Base-by-base conservation (phyloP, 768 basidiomycete species). In the Asterophora lycoperdoides region DNA sequence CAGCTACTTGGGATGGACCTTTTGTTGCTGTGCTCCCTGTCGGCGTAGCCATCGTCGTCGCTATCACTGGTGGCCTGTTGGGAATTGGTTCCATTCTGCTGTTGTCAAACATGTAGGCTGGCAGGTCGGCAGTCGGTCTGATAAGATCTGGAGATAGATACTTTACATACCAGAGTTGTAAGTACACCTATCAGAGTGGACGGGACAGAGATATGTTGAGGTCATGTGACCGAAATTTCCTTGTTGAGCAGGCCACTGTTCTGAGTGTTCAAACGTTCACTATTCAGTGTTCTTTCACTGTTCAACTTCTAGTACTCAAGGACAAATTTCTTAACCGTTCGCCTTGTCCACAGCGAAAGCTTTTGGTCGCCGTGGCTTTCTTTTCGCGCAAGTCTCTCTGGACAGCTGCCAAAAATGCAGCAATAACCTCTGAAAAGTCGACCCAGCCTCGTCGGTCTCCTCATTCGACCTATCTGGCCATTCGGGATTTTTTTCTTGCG, bases 1-100 rank as follows among this genome's bases (percentile, higher is more conserved):
- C 84, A 1, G 38, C 65, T 0, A 64, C 55, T 52, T 88, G 84
- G 86, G 74, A 85, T 55, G 86, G 86, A 0, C 80, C 80, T 4
- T 68, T 70, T 47, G 76, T 69, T 11, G 65, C 70, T 8, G 61
- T 67, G n/a, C 68, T 89, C 52, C 70, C 71, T 42, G 50, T 64
- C 0, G 68, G 62, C 2, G 74, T 64, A 20, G 75, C 75, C 0
- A 71, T 68, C n/a, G 49, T 84, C 23, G 64, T 67, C 6, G 75
- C 83, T 14, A 59, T 60, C 15, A 55, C 69, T 6, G 78, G 71
- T 5, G 66, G 60, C 2, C 5, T 81, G n/a, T 63, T 87, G 10
- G 80, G 80, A 3, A 44, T 68, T 13, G 73, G 74, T 43, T 67
- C 71, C 3, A 53, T 87, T 14, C 56, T 70, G 18, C 62, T 88